Conservation (phyloP, 2,329 filamentous ascomycete species). For the Didymella glomerata region DNA sequence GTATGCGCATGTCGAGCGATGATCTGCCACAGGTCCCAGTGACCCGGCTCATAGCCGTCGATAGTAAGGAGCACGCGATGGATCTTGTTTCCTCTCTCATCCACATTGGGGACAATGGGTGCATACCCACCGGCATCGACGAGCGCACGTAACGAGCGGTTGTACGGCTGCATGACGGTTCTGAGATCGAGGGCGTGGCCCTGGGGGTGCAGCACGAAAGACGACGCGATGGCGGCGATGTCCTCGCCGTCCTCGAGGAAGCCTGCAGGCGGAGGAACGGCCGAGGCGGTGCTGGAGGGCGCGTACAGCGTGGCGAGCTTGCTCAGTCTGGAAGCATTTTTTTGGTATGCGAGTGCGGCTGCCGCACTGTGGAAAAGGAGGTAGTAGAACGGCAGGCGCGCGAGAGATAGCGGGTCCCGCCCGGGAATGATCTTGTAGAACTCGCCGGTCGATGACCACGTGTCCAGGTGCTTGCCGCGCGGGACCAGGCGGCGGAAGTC, state of each 20-base stretch:
- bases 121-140: conserved; percentile 45
- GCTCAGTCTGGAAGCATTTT: conserved; percentile 63
- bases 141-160: conserved; percentile 53
- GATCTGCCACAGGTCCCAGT: conserved; percentile 39
- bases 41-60: conserved; percentile 46
- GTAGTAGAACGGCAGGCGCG: conserved; percentile 71
- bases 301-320: conserved; percentile 56
- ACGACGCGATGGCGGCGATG: conserved; percentile 50
- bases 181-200: conserved; percentile 35
- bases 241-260: conserved; percentile 59
- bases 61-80: conserved; percentile 48
- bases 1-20: conserved; percentile 42
- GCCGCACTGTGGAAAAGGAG: conserved; percentile 69
- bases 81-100: conserved; percentile 28
- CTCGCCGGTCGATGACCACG: conserved; percentile 67
- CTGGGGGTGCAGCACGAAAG: conserved; percentile 59
- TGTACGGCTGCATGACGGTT: conserved; percentile 48
- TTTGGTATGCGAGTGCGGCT: conserved; percentile 69
- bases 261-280: conserved; percentile 55
- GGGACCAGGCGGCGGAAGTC: conserved; percentile 76
- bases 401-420: conserved; percentile 69
- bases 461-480: conserved; percentile 69
- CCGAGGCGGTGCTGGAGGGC: conserved; percentile 53
- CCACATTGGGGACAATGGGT: conserved; percentile 37
- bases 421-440: conserved; percentile 71